These are phyloP conservation scores for Pseudonitzschia multiseries DNA, from an alignment of 108 stramenopile genomes.

Conservation along the genomic window DNA sequence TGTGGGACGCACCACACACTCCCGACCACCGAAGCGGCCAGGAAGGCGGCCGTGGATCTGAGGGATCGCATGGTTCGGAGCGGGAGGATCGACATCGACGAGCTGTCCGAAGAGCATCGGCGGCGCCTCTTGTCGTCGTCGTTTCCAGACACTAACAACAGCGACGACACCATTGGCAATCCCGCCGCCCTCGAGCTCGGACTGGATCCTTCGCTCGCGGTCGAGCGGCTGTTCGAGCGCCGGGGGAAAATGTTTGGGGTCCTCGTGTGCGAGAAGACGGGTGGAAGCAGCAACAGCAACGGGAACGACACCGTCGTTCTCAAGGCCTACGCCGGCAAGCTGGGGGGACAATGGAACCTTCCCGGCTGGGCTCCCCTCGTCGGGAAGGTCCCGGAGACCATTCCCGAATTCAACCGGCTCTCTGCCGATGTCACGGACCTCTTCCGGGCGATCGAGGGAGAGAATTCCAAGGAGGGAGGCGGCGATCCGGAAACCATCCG, in stretches of 20 bases:
- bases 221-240: constrained; percentile 3
- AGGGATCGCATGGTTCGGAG: not conserved
- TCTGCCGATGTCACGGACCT: not conserved
- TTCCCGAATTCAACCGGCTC: not conserved
- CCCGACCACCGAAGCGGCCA: not conserved
- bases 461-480: not conserved
- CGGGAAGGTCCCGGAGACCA: not conserved
- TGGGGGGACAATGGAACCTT: not conserved
- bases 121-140: not conserved
- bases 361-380: not conserved
- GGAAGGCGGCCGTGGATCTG: not conserved
- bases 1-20: not conserved
- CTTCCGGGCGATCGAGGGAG: not conserved
- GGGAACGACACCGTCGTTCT: not conserved
- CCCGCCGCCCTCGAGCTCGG: not conserved
- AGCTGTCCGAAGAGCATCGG: not conserved
- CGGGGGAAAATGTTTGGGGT: constrained; percentile 9
- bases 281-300: not conserved
- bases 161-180: not conserved
- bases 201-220: not conserved
- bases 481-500: not conserved
- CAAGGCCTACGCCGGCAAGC: constrained; percentile 10
- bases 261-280: not conserved
- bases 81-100: constrained; percentile 9
- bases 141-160: not conserved